Conservation (phyloP, 2,329 filamentous ascomycete genomes). For the Trichothecium roseum region DNA sequence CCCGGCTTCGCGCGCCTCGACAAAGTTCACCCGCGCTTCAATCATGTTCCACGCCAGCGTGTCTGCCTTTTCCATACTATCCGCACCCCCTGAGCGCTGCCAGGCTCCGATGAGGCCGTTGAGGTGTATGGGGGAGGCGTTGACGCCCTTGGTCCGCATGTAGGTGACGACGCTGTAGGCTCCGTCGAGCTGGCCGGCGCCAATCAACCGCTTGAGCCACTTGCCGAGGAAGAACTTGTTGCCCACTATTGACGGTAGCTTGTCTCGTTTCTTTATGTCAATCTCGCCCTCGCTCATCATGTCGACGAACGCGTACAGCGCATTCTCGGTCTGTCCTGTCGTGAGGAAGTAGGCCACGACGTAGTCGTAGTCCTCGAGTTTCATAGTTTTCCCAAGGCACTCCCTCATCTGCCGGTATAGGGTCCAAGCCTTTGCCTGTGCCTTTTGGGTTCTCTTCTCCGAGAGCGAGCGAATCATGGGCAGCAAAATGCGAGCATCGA, state of each 20-base stretch:
- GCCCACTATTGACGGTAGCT: constrained; percentile 37
- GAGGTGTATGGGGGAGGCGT: constrained; percentile 62
- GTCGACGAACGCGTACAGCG: constrained; percentile 71
- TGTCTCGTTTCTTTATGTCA: constrained; percentile 31
- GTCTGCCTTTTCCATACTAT: constrained; percentile 52
- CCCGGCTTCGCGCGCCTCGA: constrained; percentile 33
- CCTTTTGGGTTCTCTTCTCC: constrained; percentile 33
- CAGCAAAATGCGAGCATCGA: constrained; percentile 47
- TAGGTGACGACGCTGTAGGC: constrained; percentile 63
- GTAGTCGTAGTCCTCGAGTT: constrained; percentile 65
- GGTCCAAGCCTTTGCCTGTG: constrained; percentile 51
- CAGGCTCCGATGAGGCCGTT: constrained; percentile 77
- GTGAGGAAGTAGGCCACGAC: constrained; percentile 62
- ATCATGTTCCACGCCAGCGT: constrained; percentile 70
- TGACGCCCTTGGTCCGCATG: constrained; percentile 60
- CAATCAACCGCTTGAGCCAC: constrained; percentile 79
- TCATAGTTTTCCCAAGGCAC: constrained; percentile 49
- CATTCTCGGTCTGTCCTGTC: constrained; percentile 52
- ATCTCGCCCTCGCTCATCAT: constrained; percentile 65
- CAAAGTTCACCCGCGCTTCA: constrained; percentile 51
- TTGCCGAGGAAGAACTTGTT: constrained; percentile 82
- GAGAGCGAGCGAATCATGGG: constrained; percentile 62
- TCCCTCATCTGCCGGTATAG: constrained; percentile 55
- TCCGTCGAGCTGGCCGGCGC: constrained; percentile 58
- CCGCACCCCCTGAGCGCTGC: constrained; percentile 50